phyloP scores from a whole-genome alignment of 768 basidiomycete species.

The Coprinopsis strossmayeri region DNA sequence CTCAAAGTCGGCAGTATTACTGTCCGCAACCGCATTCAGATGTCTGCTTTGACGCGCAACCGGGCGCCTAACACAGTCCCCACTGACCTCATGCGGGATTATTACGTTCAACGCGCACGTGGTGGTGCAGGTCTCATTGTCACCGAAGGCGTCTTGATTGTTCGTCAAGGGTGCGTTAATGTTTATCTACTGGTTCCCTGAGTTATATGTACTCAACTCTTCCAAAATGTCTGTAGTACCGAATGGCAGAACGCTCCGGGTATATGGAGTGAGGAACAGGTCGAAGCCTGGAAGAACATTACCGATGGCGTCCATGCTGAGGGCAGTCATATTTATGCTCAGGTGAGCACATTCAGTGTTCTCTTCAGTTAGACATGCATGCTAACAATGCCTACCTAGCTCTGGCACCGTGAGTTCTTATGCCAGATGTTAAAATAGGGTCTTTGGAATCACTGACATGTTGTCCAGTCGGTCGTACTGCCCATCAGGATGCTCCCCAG shows the following conservation, averaged over 20 bases:
- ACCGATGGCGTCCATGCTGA: constrained; percentile 32
- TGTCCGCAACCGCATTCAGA: constrained; percentile 30
- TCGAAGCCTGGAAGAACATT: constrained; percentile 31
- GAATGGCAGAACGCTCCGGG: constrained; percentile 33
- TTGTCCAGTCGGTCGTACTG: constrained; percentile 25
- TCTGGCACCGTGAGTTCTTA: constrained; percentile 31
- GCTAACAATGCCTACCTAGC: not conserved
- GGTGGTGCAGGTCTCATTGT: constrained; percentile 27
- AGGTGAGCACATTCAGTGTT: constrained; percentile 15
- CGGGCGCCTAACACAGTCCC: constrained; percentile 27
- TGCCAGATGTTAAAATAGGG: not conserved
- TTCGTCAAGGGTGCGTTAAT: constrained; percentile 25
- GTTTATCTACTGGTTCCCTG: not conserved
- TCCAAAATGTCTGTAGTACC: constrained; percentile 21
- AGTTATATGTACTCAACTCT: not conserved
- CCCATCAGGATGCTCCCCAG: constrained; percentile 31
- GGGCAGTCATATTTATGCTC: constrained; percentile 29
- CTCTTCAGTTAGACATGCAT: not conserved
- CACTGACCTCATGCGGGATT: constrained; percentile 26
- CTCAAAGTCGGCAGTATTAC: constrained; percentile 28
- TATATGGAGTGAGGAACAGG: constrained; percentile 30
- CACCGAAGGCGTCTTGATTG: constrained; percentile 25
- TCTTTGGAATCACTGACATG: constrained; percentile 5
- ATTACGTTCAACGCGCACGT: constrained; percentile 28
- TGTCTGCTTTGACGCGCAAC: constrained; percentile 36